Evolutionary conservation across 2,329 filamentous ascomycete genomes (phyloP).

Genomic region (Xylaria polymorpha): DNA sequence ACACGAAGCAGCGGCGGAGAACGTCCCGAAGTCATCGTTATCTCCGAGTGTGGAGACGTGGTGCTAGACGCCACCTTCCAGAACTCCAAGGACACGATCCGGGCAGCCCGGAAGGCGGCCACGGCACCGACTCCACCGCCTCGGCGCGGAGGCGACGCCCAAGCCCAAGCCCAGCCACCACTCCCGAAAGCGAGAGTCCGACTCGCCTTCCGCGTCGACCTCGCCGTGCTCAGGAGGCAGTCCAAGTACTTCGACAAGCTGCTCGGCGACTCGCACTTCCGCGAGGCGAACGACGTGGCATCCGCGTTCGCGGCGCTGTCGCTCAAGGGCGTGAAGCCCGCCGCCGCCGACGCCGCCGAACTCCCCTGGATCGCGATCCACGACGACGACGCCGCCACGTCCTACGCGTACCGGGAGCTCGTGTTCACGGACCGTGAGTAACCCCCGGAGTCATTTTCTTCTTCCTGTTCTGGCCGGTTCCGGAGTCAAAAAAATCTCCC

Average conservation of each 20-base stretch:
- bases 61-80: slow-evolving; percentile 75
- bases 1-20: slow-evolving; percentile 26
- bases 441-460: too few species aligned
- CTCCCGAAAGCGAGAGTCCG: slow-evolving; percentile 54
- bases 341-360: slow-evolving; percentile 59
- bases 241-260: slow-evolving; percentile 79
- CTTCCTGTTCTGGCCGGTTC: too few species aligned
- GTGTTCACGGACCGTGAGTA: slow-evolving; percentile 75
- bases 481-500: too few species aligned
- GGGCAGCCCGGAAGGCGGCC: slow-evolving; percentile 55
- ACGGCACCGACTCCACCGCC: slow-evolving; percentile 39
- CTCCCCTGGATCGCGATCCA: slow-evolving; percentile 73
- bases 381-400: slow-evolving; percentile 76
- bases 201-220: slow-evolving; percentile 69
- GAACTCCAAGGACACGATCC: slow-evolving; percentile 64
- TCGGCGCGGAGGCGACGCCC: slow-evolving; percentile 32
- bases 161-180: slow-evolving; percentile 43
- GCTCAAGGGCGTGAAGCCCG: slow-evolving; percentile 59
- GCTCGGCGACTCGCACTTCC: slow-evolving; percentile 71
- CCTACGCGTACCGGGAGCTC: slow-evolving; percentile 67
- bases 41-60: slow-evolving; percentile 71
- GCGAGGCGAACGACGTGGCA: slow-evolving; percentile 68
- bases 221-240: slow-evolving; percentile 65
- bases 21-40: slow-evolving; percentile 57
- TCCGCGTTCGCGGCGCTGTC: slow-evolving; percentile 63